Evolutionary conservation across 202 grass and related monocot genomes (phyloP), one percentile per base, ranked within the genome.

Genomic region (Schoenoplectus tabernaemontani): DNA sequence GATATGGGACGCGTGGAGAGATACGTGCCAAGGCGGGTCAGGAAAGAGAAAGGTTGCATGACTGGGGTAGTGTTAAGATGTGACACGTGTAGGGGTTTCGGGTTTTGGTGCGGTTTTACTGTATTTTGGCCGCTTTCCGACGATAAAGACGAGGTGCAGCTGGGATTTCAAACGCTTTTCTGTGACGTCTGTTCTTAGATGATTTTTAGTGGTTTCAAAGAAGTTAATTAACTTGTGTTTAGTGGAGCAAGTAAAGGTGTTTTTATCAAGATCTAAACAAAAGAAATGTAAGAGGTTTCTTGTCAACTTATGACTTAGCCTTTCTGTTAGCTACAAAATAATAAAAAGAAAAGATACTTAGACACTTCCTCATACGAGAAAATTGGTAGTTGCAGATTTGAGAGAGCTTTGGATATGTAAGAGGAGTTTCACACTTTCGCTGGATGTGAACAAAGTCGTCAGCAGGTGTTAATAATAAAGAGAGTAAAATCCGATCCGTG

Each of bases 41-140:
- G 57, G 34, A 70, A 50, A 39, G 82, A 82, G 23, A 56, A 12
- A 51, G 74, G 89, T 80, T 87, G 89, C 80, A 84, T 54, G 79
- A 63, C 70, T 67, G 78, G 58, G 83, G 86, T 66, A 67, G 58
- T 78, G 19, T 1, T 34, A 28, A 34, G 1, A 66, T 46, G 44
- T 13, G 87, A 92, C 92, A 90, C 87, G 87, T 96, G 92, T 78
- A 78, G 24, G 13, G n/a, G n/a, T n/a, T n/a, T n/a, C n/a, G 80
- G 5, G 4, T 57, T 28, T 48, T 67, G 63, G 64, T 36, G 56
- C 43, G 46, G 57, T 51, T 62, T 58, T 62, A 12, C 12, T n/a
- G 69, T 50, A 32, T 26, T 64, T 68, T 42, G 60, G 60, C 17
- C 34, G 38, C 57, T 61, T 42, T 58, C 57, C 59, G 91, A 88